Evolutionary conservation across 73 alveolate species (phyloP).

Genomic region (Paramecium bursaria): DNA sequence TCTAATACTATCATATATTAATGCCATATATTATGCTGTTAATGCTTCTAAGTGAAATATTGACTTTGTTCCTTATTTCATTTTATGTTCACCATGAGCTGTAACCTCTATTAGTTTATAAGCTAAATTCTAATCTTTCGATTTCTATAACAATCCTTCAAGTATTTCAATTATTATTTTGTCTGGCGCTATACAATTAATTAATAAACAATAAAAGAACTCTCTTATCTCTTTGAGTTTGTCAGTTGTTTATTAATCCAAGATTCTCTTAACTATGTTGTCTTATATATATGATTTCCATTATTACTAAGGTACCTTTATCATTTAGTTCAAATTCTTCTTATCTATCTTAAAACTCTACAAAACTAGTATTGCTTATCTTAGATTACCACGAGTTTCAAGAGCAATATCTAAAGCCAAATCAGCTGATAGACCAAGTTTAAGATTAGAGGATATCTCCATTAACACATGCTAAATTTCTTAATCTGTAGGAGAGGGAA

Average conservation of each 20-base stretch:
- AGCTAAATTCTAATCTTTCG: slow-evolving; percentile 73
- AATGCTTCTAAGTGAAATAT: slow-evolving; percentile 97
- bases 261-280: slow-evolving; percentile 65
- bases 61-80: slow-evolving; percentile 92
- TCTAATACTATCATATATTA: no score
- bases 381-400: slow-evolving; percentile 79
- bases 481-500: slow-evolving; percentile 87
- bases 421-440: slow-evolving; percentile 73
- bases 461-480: slow-evolving; percentile 79
- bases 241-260: slow-evolving; percentile 72
- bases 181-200: slow-evolving; percentile 74
- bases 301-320: slow-evolving; percentile 2
- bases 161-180: slow-evolving; percentile 76
- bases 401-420: slow-evolving; percentile 76
- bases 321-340: background rate
- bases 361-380: slow-evolving; percentile 76
- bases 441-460: slow-evolving; percentile 74
- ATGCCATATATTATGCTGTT: slow-evolving; percentile 63
- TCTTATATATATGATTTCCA: slow-evolving; percentile 31
- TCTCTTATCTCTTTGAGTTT: slow-evolving; percentile 76
- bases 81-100: slow-evolving; percentile 85
- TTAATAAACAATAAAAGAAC: slow-evolving; percentile 72
- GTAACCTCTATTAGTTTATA: slow-evolving; percentile 82
- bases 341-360: background rate
- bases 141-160: slow-evolving; percentile 76